These are phyloP conservation scores for Ehretia macrophylla DNA, from an alignment of 257 asterid species.

Conservation along the genomic window DNA sequence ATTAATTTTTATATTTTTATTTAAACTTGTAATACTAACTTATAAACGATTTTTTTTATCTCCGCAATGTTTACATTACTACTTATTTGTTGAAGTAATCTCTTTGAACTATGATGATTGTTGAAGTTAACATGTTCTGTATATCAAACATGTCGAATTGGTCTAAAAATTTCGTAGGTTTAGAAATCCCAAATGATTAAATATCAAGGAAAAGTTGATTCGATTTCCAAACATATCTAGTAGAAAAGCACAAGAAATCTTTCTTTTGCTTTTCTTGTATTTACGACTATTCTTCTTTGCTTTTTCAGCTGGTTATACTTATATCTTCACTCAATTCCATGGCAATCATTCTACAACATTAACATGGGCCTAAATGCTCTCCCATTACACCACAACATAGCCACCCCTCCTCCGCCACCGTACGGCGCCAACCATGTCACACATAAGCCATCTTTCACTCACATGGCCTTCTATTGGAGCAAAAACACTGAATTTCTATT, in stretches of 20 bases:
- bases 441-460: conserved; percentile 28
- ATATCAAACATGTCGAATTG: background rate
- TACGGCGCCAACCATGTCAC: conserved; percentile 5
- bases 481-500: conserved; percentile 44
- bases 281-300: background rate
- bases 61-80: no score
- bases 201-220: background rate
- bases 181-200: background rate
- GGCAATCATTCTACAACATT: background rate
- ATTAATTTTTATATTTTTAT: no score
- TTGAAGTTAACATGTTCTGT: no score
- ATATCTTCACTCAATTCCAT: background rate
- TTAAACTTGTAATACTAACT: no score
- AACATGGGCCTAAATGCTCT: conserved; percentile 18
- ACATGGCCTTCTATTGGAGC: conserved; percentile 64
- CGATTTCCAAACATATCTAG: background rate
- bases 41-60: no score
- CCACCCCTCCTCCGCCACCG: conserved; percentile 14
- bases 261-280: background rate
- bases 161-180: background rate
- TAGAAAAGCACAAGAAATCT: background rate
- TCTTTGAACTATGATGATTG: background rate
- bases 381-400: conserved; percentile 25
- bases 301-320: background rate
- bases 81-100: background rate